Percentiles rank a stretch among this genome's conserved stretches.
Conservation (phyloP, 768 basidiomycete genomes). For the Suillus lakei region DNA sequence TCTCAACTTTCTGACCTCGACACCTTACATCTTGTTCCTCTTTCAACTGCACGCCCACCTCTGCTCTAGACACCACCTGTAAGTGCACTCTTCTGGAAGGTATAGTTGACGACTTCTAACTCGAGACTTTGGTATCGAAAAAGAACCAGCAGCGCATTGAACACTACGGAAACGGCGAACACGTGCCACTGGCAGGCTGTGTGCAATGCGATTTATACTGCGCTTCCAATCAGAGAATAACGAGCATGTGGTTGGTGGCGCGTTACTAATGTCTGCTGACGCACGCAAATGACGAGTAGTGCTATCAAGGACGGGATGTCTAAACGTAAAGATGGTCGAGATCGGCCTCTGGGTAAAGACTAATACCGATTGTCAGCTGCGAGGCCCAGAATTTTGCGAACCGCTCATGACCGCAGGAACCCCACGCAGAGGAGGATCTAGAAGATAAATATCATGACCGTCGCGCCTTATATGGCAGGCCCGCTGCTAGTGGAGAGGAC, state of each 20-base stretch:
- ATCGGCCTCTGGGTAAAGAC: constrained; percentile 39
- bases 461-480: constrained; percentile 40
- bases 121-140: constrained; percentile 24
- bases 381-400: background rate
- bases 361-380: constrained; percentile 8
- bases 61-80: constrained; percentile 38
- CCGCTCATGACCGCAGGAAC: constrained; percentile 41
- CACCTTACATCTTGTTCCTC: too few species aligned
- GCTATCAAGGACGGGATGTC: background rate
- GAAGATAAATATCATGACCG: constrained; percentile 46
- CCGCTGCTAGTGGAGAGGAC: constrained; percentile 37
- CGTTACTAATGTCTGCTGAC: background rate
- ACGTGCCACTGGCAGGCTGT: constrained; percentile 48
- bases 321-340: background rate
- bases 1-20: background rate
- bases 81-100: constrained; percentile 46
- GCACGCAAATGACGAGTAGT: constrained; percentile 20
- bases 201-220: constrained; percentile 46
- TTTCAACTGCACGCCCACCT: background rate
- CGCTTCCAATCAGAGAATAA: background rate
- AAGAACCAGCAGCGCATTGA: background rate
- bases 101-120: constrained; percentile 45
- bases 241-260: background rate
- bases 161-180: constrained; percentile 22
- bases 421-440: constrained; percentile 47